Evolutionary conservation across 768 basidiomycete genomes (phyloP).

Genomic region (Filobasidium floriforme): DNA sequence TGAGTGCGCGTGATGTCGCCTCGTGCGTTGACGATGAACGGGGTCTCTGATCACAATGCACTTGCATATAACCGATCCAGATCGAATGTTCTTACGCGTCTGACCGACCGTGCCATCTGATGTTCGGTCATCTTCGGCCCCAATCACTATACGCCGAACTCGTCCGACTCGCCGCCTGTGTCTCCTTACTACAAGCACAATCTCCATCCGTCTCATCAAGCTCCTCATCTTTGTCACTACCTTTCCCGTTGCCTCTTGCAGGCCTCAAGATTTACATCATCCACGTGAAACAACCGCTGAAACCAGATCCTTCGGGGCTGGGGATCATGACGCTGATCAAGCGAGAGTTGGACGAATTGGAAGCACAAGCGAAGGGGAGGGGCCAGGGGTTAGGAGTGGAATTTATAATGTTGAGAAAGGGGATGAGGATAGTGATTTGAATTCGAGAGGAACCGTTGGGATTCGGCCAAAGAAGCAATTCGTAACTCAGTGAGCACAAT

Average conservation of each 20-base stretch:
- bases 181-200: constrained; percentile 45
- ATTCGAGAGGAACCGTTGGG: too few relatives aligned
- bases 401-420: constrained; percentile 66
- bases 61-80: too few relatives aligned
- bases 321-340: constrained; percentile 62
- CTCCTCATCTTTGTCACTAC: background rate
- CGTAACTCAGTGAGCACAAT: too few relatives aligned
- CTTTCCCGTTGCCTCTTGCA: constrained; percentile 22
- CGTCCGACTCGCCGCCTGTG: constrained; percentile 59
- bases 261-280: constrained; percentile 59
- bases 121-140: constrained; percentile 84
- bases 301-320: constrained; percentile 45
- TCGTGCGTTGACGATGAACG: background rate
- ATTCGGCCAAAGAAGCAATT: too few relatives aligned
- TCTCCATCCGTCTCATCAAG: constrained; percentile 34
- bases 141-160: constrained; percentile 72
- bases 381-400: constrained; percentile 61
- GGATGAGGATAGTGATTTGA: constrained; percentile 37
- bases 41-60: too few relatives aligned
- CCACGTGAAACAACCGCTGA: constrained; percentile 75
- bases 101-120: constrained; percentile 57
- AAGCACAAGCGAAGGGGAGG: constrained; percentile 42
- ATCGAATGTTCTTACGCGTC: constrained; percentile 80
- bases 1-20: constrained; percentile 48
- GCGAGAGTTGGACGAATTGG: constrained; percentile 61